Percentiles rank a stretch among this genome's conserved stretches.
Conservation (phyloP, 495 filamentous ascomycete genomes). For the Penicillium pulvis region DNA sequence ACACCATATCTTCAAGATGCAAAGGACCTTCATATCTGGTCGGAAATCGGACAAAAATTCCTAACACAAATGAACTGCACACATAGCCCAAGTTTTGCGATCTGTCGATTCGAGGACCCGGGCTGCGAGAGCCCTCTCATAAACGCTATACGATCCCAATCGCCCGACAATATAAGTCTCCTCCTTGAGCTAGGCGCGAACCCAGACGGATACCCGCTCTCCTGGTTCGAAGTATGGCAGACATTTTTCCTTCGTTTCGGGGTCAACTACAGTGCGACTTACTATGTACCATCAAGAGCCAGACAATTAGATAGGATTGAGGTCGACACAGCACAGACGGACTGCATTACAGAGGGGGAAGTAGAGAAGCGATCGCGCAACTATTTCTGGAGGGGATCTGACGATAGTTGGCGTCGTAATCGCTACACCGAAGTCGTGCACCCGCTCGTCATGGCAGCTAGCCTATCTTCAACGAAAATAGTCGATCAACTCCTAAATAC, state of each 20-base stretch:
- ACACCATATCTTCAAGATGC: neutral
- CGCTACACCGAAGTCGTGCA: neutral
- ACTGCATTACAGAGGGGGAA: neutral
- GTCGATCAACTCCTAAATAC: neutral
- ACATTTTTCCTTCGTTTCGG: neutral
- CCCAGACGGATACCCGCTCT: neutral
- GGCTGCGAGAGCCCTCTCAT: neutral
- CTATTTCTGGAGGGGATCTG: neutral
- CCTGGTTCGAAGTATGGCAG: neutral
- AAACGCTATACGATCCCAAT: neutral
- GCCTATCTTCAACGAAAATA: neutral
- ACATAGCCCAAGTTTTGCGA: neutral
- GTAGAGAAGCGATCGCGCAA: neutral
- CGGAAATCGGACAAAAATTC: neutral
- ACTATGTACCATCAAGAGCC: too few species aligned
- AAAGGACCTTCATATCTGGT: neutral
- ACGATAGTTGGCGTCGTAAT: neutral
- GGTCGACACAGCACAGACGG: neutral
- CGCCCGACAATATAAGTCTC: neutral
- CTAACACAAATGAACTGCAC: neutral
- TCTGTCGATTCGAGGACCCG: neutral
- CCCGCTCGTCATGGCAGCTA: neutral
- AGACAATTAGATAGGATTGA: neutral
- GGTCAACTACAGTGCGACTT: neutral
- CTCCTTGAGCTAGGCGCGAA: neutral